Evolutionary conservation across 2,329 filamentous ascomycete genomes (phyloP).

Genomic region (Neoascochyta sp.): DNA sequence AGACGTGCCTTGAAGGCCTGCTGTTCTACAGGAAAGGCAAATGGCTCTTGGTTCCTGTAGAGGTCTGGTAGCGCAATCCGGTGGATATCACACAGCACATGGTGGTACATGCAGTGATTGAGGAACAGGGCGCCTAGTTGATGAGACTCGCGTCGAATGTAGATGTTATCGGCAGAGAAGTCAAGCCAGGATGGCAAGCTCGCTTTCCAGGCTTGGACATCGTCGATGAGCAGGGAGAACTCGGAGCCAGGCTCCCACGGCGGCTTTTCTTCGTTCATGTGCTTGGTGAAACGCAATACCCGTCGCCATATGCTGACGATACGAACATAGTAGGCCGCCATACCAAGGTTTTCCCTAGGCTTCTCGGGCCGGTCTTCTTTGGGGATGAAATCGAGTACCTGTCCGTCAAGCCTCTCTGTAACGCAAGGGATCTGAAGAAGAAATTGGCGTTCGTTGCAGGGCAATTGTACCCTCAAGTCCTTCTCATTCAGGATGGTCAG

Average conservation of each 20-base stretch:
- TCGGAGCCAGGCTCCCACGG: slow-evolving; percentile 28
- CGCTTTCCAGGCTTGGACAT: slow-evolving; percentile 28
- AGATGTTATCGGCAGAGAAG: slow-evolving; percentile 34
- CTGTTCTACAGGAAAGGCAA: slow-evolving; percentile 25
- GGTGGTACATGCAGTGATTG: slow-evolving; percentile 36
- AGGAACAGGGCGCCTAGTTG: slow-evolving; percentile 32
- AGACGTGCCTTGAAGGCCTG: slow-evolving; percentile 23
- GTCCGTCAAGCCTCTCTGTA: slow-evolving; percentile 26
- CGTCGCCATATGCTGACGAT: slow-evolving; percentile 33
- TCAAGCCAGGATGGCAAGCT: slow-evolving; percentile 30
- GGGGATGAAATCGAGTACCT: slow-evolving; percentile 23
- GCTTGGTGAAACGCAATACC: slow-evolving; percentile 31
- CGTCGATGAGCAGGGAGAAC: slow-evolving; percentile 23
- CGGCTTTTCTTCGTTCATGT: slow-evolving; percentile 30
- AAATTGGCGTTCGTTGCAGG: slow-evolving; percentile 33
- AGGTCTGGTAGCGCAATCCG: slow-evolving; percentile 30
- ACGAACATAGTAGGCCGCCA: slow-evolving; percentile 32
- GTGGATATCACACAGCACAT: slow-evolving; percentile 32
- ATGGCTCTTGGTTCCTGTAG: slow-evolving; percentile 30
- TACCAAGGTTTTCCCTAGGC: slow-evolving; percentile 29
- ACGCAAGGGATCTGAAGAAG: slow-evolving; percentile 29
- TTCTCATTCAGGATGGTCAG: slow-evolving; percentile 32
- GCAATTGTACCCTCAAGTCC: slow-evolving; percentile 33
- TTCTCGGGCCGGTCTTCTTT: slow-evolving; percentile 25
- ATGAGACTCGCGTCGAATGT: slow-evolving; percentile 32